Conservation (phyloP, 1,139 yeast species). For the Zygosaccharomyces sapae region DNA sequence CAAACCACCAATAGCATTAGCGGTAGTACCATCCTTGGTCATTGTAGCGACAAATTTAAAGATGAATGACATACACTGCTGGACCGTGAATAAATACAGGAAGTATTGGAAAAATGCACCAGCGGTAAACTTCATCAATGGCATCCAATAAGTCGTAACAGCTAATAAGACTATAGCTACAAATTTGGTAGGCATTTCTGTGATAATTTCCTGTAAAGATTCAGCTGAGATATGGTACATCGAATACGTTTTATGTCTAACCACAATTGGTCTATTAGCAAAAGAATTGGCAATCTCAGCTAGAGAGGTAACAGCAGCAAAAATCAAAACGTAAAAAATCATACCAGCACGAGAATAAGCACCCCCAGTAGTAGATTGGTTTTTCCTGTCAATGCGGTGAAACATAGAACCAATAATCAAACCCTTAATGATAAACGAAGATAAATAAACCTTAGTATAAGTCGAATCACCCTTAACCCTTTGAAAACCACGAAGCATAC, state of each 20-base stretch:
- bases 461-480: conserved; percentile 54
- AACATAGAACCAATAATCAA: conserved; percentile 55
- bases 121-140: conserved; percentile 52
- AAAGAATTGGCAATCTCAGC: conserved; percentile 56
- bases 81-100: conserved; percentile 45
- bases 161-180: no score
- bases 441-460: conserved; percentile 46
- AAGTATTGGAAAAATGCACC: conserved; percentile 60
- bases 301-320: conserved; percentile 53
- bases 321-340: conserved; percentile 53
- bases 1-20: conserved; percentile 60
- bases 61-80: conserved; percentile 51
- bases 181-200: conserved; percentile 59
- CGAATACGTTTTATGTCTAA: conserved; percentile 59
- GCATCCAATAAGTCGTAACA: conserved; percentile 60
- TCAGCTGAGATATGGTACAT: conserved; percentile 67
- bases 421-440: conserved; percentile 50
- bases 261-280: conserved; percentile 55
- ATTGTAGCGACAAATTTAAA: conserved; percentile 59
- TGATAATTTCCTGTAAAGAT: conserved; percentile 53
- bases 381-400: conserved; percentile 42
- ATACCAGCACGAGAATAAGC: conserved; percentile 57
- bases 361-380: conserved; percentile 44
- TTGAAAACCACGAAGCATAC: conserved; percentile 50
- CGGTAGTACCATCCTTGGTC: conserved; percentile 52